These are phyloP conservation scores for Boletus reticulatus DNA, from an alignment of 768 basidiomycete species.

Conservation along the genomic window DNA sequence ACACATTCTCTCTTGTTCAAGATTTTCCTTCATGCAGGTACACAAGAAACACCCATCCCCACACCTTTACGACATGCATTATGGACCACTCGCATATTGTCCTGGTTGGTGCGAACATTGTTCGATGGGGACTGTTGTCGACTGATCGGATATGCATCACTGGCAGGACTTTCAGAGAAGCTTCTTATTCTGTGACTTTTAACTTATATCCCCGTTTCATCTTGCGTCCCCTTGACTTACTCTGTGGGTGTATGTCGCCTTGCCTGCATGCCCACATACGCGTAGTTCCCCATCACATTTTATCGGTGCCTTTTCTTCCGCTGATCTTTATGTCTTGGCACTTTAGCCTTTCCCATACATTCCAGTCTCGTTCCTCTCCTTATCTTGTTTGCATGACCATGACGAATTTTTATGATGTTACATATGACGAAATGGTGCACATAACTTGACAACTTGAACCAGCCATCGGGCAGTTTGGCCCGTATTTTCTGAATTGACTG, in stretches of 20 bases:
- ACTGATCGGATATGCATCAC: conserved; percentile 13
- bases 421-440: conserved; percentile 23
- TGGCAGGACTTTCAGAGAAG: conserved; percentile 23
- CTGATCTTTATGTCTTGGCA: conserved; percentile 11
- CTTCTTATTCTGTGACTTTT: conserved; percentile 21
- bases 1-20: conserved; percentile 11
- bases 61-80: conserved; percentile 27
- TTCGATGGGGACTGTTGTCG: conserved; percentile 9
- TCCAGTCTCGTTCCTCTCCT: conserved; percentile 1
- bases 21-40: conserved; percentile 19
- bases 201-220: conserved; percentile 17
- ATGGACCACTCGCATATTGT: conserved; percentile 29
- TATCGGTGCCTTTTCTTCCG: conserved; percentile 4
- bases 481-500: too few species aligned
- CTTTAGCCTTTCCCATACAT: conserved; percentile 3
- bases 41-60: conserved; percentile 16
- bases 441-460: conserved; percentile 6
- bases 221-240: conserved; percentile 3
- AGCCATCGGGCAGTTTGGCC: too few species aligned
- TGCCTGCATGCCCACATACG: conserved; percentile 4
- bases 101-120: conserved; percentile 17
- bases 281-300: not conserved
- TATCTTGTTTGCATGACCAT: conserved; percentile 20
- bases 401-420: conserved; percentile 30
- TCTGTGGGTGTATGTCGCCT: not conserved